Evolutionary conservation across 2,329 filamentous ascomycete species (phyloP), one percentile per base, ranked within the genome.

Genomic region (Pseudopithomyces chartarum): DNA sequence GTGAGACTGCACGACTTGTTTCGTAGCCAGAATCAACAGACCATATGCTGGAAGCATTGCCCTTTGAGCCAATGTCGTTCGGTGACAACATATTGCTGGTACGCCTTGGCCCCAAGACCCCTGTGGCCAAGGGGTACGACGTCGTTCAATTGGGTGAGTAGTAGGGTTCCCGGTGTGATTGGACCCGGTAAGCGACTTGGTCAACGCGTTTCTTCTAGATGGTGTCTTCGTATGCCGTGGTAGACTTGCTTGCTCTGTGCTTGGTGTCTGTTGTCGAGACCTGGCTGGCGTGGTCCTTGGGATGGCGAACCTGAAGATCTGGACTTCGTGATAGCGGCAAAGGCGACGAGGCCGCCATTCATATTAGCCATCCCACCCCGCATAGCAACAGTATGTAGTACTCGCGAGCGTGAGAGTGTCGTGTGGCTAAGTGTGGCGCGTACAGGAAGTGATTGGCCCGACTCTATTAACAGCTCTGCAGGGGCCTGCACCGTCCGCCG

Each of bases 21-120:
- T 56, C 66, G 59, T 75, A 75, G 6, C 73, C 70, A n/a, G 71
- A 75, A 53, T 75, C 71, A 23, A 70, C 55, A 19, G 65, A 69
- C 65, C 67, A 71, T 33, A 70, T 70, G 45, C 70, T 72, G 17
- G 68, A 58, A 8, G 69, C 65, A 34, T 59, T 64, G 34, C 22
- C 46, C 49, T 68, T 72, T 12, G 59, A 51, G n/a, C 55, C 17
- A 43, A 61, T 52, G 40, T 60, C 61, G 48, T 62, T 58, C 5
- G 62, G 67, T n/a, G 66, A 65, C 46, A 67, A 57, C 69, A 73
- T 73, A 32, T 40, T 59, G 40, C 34, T 39, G 40, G 45, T 39
- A 29, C 26, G 33, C 23, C 50, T 38, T 39, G 8, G 34, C 32
- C 32, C 43, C 38, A 39, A 10, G 20, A 23, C 29, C 50, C 22